Base-by-base conservation (phyloP, 2,329 filamentous ascomycete species). In the Chalaropsis thielavioides region DNA sequence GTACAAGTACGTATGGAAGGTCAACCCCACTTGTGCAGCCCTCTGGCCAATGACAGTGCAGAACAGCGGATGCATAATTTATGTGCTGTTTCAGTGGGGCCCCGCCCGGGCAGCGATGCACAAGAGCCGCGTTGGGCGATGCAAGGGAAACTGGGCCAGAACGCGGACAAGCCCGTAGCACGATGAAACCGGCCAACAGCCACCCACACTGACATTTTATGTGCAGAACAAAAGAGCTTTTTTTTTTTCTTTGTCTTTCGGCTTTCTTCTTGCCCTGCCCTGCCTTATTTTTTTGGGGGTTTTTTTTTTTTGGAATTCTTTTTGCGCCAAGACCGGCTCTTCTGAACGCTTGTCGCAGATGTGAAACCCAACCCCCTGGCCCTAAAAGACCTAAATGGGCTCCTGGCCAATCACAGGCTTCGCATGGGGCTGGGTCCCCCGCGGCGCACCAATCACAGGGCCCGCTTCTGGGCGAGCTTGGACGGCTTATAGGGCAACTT, bases 321-420 rank as follows among this genome's bases (percentile, higher is more conserved):
- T 31, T 31, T 2, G 2, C 24, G 54, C 54, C 54, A 58, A 58
- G 54, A 27, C 54, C 19, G 17, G 27, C 17, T n/a, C 51, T 56
- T 56, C 27, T 35, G 22, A n/a, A 58, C 31, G 27, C n/a, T 43
- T 63, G 66, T 64, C 49, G 46, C 68, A 70, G 6, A 67, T 68
- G 44, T 67, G 69, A 49, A 68, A 68, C 41, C 10, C 24, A 63
- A 61, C 56, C 64, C 68, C 58, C 68, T 64, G 67, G 54, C 17
- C 15, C 15, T 46, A 46, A 46, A 46, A 3, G 54, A 19, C 27
- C 24, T 27, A 51, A 51, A 27, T 13, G 24, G 46, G 46, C 46
- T 27, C n/a, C 13, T 17, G n/a, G 54, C 54, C 54, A 58, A 58
- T 35, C 27, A 58, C 24, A n/a, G 54, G 31, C 2, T 15, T 19